These are phyloP conservation scores for Calophaca sinica DNA, from an alignment of 306 rosid species.

Conservation along the genomic window DNA sequence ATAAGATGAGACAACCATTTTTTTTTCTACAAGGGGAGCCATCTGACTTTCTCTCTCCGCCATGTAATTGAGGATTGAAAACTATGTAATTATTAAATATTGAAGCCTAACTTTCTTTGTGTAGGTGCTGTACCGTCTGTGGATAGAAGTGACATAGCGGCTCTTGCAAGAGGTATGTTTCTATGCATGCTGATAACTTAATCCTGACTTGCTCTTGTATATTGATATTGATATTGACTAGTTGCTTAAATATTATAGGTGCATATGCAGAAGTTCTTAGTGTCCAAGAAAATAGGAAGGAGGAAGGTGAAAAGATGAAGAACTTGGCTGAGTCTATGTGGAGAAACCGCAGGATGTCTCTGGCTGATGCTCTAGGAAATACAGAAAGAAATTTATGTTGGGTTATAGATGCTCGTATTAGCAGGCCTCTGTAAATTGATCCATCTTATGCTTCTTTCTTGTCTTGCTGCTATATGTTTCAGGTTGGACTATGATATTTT, in stretches of 20 bases:
- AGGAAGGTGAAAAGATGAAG: slow-evolving; percentile 71
- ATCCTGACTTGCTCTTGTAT: background rate
- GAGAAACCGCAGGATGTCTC: slow-evolving; percentile 70
- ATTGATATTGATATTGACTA: slow-evolving; percentile 27
- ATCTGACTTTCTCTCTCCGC: background rate
- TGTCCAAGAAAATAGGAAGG: slow-evolving; percentile 78
- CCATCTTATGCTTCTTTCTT: slow-evolving; percentile 25
- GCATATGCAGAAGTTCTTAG: slow-evolving; percentile 80
- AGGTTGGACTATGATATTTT: slow-evolving; percentile 9
- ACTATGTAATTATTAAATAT: background rate
- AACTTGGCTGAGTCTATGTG: slow-evolving; percentile 67
- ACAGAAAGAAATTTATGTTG: slow-evolving; percentile 53
- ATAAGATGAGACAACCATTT: background rate
- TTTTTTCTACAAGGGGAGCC: background rate
- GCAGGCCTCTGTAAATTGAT: slow-evolving; percentile 63
- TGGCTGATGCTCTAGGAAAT: slow-evolving; percentile 73
- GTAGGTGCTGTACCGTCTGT: slow-evolving; percentile 58
- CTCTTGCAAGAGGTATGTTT: slow-evolving; percentile 84
- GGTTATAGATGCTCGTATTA: slow-evolving; percentile 72
- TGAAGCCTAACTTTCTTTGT: slow-evolving; percentile 20
- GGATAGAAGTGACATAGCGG: slow-evolving; percentile 66
- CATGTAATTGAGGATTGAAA: background rate
- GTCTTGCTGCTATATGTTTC: slow-evolving; percentile 4
- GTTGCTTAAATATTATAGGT: slow-evolving; percentile 52
- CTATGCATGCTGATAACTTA: background rate